Conservation (phyloP, 306 rosid genomes). For the Ceratonia siliqua region DNA sequence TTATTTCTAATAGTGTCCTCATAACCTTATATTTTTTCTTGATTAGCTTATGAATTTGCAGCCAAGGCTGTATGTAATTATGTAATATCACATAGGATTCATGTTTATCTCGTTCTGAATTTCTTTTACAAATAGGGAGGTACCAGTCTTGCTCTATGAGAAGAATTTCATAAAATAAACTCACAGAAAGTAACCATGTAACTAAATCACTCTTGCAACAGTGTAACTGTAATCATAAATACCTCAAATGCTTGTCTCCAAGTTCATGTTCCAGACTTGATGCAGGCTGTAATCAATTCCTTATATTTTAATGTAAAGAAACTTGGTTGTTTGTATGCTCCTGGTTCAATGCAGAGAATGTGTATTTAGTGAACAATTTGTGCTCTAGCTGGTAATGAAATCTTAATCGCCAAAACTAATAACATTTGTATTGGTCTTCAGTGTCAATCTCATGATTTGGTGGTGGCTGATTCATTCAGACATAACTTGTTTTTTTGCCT, state of each 20-base stretch:
- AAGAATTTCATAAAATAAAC: neutral
- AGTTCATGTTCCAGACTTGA: neutral
- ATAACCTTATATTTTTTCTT: neutral
- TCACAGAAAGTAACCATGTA: neutral
- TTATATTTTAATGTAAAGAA: neutral
- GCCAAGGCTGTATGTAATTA: neutral
- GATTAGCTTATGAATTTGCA: neutral
- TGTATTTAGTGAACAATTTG: neutral
- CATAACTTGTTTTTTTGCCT: neutral
- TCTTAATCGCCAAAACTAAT: no score
- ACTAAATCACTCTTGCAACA: neutral
- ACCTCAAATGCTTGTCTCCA: neutral
- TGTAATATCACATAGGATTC: neutral
- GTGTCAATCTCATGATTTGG: neutral
- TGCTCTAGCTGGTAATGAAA: neutral
- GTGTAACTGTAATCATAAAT: slow-evolving; percentile 2
- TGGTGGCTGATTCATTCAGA: neutral
- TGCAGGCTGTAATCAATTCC: neutral
- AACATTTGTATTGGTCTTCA: neutral
- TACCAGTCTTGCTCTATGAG: neutral
- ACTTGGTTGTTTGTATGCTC: neutral
- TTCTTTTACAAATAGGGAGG: neutral
- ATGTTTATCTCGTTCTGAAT: neutral
- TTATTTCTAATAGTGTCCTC: neutral
- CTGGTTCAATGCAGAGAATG: slow-evolving; percentile 4